Evolutionary conservation across 352 stramenopile genomes (phyloP).

Genomic region (Albugo candida): DNA sequence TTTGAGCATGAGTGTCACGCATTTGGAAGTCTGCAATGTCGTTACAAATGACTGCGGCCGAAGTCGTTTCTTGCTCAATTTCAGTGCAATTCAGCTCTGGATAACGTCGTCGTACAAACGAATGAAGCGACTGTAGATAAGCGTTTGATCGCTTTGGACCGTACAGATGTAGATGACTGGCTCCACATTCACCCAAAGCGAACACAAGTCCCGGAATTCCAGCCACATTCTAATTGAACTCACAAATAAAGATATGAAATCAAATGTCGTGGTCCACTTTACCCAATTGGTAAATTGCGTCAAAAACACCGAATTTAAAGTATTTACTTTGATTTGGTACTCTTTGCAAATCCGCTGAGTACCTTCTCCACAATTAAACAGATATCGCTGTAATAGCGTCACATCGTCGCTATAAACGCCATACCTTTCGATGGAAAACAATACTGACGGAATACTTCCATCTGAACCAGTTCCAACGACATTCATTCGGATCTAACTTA

Average conservation of each 20-base stretch:
- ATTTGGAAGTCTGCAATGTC: neutral
- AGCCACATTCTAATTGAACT: constrained; percentile 24
- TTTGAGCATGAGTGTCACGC: neutral
- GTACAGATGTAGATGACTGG: constrained; percentile 22
- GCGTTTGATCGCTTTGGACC: constrained; percentile 18
- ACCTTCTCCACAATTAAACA: constrained; percentile 58
- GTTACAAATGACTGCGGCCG: neutral
- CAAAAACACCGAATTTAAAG: constrained; percentile 43
- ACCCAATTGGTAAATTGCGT: constrained; percentile 43
- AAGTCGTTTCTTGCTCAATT: constrained; percentile 1
- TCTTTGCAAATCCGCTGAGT: constrained; percentile 46
- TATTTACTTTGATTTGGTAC: constrained; percentile 47
- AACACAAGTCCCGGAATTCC: constrained; percentile 48
- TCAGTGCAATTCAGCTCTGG: constrained; percentile 34
- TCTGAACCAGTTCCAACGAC: constrained; percentile 41
- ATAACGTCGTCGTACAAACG: constrained; percentile 47
- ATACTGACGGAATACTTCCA: constrained; percentile 40
- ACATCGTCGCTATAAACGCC: constrained; percentile 39
- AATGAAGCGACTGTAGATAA: constrained; percentile 31
- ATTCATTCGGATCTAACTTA: constrained; percentile 3
- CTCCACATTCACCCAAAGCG: constrained; percentile 25
- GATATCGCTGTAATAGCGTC: constrained; percentile 32
- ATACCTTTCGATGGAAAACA: constrained; percentile 44
- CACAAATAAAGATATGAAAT: neutral
- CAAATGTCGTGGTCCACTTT: neutral